phyloP scores from a whole-genome alignment of 441 rosid genomes.

The Biscutella laevigata region DNA sequence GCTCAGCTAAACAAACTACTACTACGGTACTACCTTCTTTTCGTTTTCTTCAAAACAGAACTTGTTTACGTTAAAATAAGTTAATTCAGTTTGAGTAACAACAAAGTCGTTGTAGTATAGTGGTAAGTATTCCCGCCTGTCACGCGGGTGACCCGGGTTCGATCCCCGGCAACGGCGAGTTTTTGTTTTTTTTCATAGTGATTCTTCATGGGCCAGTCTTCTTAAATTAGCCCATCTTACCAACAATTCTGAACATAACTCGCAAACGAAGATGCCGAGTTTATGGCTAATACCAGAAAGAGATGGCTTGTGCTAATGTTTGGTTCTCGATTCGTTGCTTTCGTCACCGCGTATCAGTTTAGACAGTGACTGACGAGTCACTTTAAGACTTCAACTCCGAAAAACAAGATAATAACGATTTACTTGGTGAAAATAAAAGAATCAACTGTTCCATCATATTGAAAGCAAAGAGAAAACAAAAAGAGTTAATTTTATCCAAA shows the following conservation, averaged over 20 bases:
- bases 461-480: slow-evolving; percentile 2
- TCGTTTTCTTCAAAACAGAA: slow-evolving; percentile 20
- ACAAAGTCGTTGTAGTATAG: slow-evolving; percentile 68
- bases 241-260: neutral
- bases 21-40: neutral
- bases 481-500: slow-evolving; percentile 6
- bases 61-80: neutral
- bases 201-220: neutral
- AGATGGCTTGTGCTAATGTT: neutral
- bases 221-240: neutral
- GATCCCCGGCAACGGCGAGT: slow-evolving; percentile 21
- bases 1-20: neutral
- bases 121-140: slow-evolving; percentile 92
- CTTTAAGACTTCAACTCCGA: too few species aligned
- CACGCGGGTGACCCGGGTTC: slow-evolving; percentile 31
- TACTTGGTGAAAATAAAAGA: neutral
- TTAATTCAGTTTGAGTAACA: too few species aligned
- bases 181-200: too few species aligned
- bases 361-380: neutral
- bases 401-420: too few species aligned
- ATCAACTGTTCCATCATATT: slow-evolving; percentile 20
- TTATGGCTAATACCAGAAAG: too few species aligned
- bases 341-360: too few species aligned
- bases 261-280: too few species aligned
- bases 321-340: neutral